phyloP scores from a whole-genome alignment of 768 basidiomycete genomes.

The Termitomyces sp. region DNA sequence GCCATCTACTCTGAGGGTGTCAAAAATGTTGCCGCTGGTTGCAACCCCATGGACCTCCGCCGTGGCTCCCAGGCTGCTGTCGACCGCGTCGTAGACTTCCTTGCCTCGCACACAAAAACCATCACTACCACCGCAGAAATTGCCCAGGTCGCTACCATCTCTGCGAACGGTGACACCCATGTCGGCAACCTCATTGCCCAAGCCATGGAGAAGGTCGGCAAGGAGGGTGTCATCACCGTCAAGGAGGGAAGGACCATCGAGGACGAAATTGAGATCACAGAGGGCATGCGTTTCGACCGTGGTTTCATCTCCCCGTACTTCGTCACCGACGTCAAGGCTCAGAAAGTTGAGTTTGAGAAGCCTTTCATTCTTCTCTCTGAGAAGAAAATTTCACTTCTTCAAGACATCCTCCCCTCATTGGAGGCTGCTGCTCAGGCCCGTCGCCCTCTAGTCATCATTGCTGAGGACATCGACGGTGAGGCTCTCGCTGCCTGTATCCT shows the following conservation, averaged over 20 bases:
- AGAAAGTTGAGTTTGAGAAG: conserved; percentile 97
- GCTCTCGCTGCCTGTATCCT: conserved; percentile 96
- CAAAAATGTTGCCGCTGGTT: conserved; percentile 98
- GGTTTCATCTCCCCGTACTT: conserved; percentile 98
- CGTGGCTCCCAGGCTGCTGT: conserved; percentile 97
- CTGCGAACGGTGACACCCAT: conserved; percentile 75
- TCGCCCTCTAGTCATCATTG: conserved; percentile 92
- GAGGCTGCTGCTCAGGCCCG: conserved; percentile 74
- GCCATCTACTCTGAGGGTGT: conserved; percentile 99
- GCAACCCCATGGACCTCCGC: conserved; percentile 99
- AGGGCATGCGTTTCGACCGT: conserved; percentile 99
- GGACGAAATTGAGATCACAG: conserved; percentile 98
- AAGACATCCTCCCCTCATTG: conserved; percentile 92
- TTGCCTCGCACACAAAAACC: conserved; percentile 82
- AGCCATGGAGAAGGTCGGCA: conserved; percentile 99
- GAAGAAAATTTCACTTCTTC: conserved; percentile 95
- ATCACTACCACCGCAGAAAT: conserved; percentile 98
- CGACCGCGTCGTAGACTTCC: conserved; percentile 88
- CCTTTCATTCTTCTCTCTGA: conserved; percentile 89
- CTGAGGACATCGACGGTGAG: conserved; percentile 97
- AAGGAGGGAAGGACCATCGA: conserved; percentile 98
- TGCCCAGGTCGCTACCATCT: conserved; percentile 97
- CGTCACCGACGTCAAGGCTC: conserved; percentile 94
- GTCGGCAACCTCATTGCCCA: conserved; percentile 94
- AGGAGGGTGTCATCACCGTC: conserved; percentile 99